Percentiles rank a stretch among this genome's conserved stretches.
Evolutionary conservation across 805 yeast genomes (phyloP).

Genomic region (Ogataea chonburiensis): DNA sequence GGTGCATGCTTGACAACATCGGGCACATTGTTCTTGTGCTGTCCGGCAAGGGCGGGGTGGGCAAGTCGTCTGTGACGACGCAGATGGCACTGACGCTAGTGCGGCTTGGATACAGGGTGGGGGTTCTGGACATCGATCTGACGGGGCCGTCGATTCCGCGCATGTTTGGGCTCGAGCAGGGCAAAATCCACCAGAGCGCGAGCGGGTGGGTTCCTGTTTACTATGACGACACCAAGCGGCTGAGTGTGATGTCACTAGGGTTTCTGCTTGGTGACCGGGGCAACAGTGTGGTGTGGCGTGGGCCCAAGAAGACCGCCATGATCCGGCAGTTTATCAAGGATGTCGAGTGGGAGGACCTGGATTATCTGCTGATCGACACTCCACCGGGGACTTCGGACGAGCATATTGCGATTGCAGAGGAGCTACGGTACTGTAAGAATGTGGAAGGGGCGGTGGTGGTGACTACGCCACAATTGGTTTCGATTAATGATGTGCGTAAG

Average conservation of each 20-base stretch:
- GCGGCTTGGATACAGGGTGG: constrained; percentile 73
- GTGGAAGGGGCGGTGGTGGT: constrained; percentile 95
- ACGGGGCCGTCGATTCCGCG: constrained; percentile 97
- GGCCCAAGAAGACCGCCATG: constrained; percentile 98
- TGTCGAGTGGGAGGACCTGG: constrained; percentile 84
- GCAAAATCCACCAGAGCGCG: constrained; percentile 75
- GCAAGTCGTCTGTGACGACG: constrained; percentile 93
- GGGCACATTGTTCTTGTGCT: constrained; percentile 78
- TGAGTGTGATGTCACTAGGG: constrained; percentile 84
- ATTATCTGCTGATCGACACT: constrained; percentile 85
- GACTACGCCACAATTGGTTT: constrained; percentile 93
- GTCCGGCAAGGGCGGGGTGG: constrained; percentile 97
- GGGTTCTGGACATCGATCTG: constrained; percentile 90
- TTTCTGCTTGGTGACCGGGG: constrained; percentile 82
- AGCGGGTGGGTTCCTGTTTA: constrained; percentile 94
- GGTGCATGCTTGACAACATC: constrained; percentile 42
- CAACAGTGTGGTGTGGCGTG: constrained; percentile 95
- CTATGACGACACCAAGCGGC: constrained; percentile 40
- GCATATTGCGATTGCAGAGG: constrained; percentile 95
- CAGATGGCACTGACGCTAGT: constrained; percentile 86
- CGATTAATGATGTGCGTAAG: constrained; percentile 90
- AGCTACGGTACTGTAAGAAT: constrained; percentile 58
- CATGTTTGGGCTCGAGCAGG: constrained; percentile 86
- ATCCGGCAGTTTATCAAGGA: constrained; percentile 88
- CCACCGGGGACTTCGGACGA: constrained; percentile 99